These are phyloP conservation scores for Bremia lactucae DNA, from an alignment of 352 stramenopile species.

Conservation along the genomic window DNA sequence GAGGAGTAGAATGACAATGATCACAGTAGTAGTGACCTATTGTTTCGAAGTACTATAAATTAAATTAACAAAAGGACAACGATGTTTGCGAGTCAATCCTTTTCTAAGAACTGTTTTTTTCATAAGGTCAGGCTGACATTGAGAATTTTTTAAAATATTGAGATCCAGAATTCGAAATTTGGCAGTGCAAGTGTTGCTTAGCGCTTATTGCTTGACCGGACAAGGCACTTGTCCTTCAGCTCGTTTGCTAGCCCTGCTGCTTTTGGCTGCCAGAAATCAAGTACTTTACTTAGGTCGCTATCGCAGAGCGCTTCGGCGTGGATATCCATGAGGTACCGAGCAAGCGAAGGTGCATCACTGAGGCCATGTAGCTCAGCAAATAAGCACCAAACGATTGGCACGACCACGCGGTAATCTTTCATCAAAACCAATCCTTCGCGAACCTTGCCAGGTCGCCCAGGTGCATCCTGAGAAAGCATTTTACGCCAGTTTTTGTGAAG, in stretches of 20 bases:
- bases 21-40: neutral
- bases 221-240: conserved; percentile 32
- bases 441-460: conserved; percentile 33
- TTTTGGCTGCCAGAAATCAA: conserved; percentile 33
- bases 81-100: too few species aligned
- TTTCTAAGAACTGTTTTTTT: too few species aligned
- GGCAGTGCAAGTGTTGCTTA: too few species aligned
- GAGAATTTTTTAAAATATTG: too few species aligned
- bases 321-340: conserved; percentile 38
- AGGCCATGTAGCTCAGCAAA: conserved; percentile 50
- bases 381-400: conserved; percentile 67
- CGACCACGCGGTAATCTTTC: conserved; percentile 58
- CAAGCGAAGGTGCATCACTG: conserved; percentile 35
- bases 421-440: conserved; percentile 31
- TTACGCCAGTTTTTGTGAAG: conserved; percentile 24
- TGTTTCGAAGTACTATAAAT: neutral
- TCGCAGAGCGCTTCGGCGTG: conserved; percentile 31
- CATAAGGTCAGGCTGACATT: too few species aligned
- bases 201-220: conserved; percentile 16
- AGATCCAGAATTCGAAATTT: too few species aligned
- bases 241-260: conserved; percentile 32
- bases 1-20: conserved; percentile 2
- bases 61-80: too few species aligned
- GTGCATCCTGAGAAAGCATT: conserved; percentile 17
- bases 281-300: conserved; percentile 19